These are phyloP conservation scores for Przewalskia tangutica DNA, from an alignment of 257 asterid genomes.

Conservation along the genomic window DNA sequence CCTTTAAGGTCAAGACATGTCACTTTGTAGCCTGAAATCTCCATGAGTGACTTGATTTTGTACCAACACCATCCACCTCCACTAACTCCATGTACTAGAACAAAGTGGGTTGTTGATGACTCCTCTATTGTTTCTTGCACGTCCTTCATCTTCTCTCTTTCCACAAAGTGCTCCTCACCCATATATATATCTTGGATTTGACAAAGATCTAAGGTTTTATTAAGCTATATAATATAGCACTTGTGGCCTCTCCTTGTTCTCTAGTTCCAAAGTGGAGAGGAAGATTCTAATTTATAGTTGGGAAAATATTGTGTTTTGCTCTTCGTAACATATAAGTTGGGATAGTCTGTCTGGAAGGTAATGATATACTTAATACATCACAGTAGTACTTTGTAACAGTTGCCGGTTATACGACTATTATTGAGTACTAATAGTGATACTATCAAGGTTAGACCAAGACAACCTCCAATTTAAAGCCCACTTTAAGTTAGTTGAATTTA, in stretches of 20 bases:
- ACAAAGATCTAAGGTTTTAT: background rate
- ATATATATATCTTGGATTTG: background rate
- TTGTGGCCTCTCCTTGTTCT: background rate
- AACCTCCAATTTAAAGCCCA: background rate
- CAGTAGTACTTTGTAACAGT: background rate
- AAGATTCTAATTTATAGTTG: background rate
- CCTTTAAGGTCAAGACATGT: slow-evolving; percentile 58
- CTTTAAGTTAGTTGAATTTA: background rate
- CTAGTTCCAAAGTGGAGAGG: background rate
- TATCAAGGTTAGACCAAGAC: background rate
- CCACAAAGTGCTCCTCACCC: slow-evolving; percentile 4
- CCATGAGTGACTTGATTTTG: slow-evolving; percentile 49
- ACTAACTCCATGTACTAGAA: slow-evolving; percentile 48
- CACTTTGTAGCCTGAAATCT: slow-evolving; percentile 44
- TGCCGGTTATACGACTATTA: background rate
- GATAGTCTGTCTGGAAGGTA: background rate
- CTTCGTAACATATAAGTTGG: background rate
- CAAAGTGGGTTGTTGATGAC: slow-evolving; percentile 32
- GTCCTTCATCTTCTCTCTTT: background rate
- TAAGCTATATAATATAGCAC: background rate
- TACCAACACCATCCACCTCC: slow-evolving; percentile 78
- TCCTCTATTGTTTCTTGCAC: background rate
- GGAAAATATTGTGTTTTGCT: background rate
- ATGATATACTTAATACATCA: background rate
- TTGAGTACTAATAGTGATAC: background rate